phyloP scores from a whole-genome alignment of 805 yeast genomes.

The Sugiyamaella chiloensis region DNA sequence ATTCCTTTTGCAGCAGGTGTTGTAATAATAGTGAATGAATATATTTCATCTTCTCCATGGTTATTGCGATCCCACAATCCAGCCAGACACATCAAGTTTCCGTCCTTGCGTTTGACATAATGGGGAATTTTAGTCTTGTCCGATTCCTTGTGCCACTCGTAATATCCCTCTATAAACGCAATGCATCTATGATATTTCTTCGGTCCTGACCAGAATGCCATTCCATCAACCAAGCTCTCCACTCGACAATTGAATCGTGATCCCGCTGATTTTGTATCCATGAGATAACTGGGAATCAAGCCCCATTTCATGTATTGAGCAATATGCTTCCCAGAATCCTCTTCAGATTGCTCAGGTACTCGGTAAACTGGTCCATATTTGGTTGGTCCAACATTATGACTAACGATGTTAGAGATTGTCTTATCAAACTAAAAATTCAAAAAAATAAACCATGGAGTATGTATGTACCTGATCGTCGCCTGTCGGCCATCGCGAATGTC shows the following conservation, averaged over 20 bases:
- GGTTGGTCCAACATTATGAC: constrained; percentile 27
- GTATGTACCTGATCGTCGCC: constrained; percentile 18
- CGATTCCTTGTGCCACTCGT: constrained; percentile 62
- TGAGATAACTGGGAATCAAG: constrained; percentile 50
- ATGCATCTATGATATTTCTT: constrained; percentile 58
- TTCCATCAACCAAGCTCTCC: constrained; percentile 52
- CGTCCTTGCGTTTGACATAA: constrained; percentile 54
- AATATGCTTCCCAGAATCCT: constrained; percentile 9
- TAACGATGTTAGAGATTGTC: neutral
- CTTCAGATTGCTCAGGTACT: constrained; percentile 5
- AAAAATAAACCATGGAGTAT: too few species aligned
- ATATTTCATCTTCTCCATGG: constrained; percentile 28
- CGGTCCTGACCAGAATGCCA: constrained; percentile 56
- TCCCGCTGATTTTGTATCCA: constrained; percentile 20
- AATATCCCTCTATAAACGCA: constrained; percentile 79
- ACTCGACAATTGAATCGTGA: constrained; percentile 64
- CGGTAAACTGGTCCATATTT: constrained; percentile 25
- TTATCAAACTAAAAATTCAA: neutral
- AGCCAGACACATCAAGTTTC: constrained; percentile 60
- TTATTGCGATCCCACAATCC: constrained; percentile 44
- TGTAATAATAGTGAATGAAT: constrained; percentile 69
- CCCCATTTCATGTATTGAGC: constrained; percentile 75
- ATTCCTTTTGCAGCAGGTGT: constrained; percentile 62
- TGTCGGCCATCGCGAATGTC: constrained; percentile 25
- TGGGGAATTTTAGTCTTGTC: constrained; percentile 59